Percentiles rank a stretch among this genome's conserved stretches.
These are phyloP conservation scores for Glycine tomentella DNA, from an alignment of 306 rosid species.

Conservation along the genomic window DNA sequence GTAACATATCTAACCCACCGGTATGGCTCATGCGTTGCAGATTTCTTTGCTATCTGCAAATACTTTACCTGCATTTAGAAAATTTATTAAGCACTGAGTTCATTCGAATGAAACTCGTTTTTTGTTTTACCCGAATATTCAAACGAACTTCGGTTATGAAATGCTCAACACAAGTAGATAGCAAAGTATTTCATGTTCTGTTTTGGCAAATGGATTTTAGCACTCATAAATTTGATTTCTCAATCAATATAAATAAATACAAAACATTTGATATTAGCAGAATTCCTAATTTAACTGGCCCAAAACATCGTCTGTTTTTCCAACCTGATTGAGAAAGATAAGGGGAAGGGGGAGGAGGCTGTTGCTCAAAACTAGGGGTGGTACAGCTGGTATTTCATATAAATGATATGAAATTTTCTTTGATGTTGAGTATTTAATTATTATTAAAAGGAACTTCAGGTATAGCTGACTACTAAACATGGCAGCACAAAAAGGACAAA, in stretches of 20 bases:
- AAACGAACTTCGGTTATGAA: conserved; percentile 46
- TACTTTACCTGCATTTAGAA: conserved; percentile 73
- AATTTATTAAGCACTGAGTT: conserved; percentile 28
- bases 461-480: no score
- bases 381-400: no score
- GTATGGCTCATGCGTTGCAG: conserved; percentile 70
- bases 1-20: conserved; percentile 94
- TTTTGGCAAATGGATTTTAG: conserved; percentile 52
- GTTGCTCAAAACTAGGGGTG: no score
- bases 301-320: background rate
- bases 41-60: conserved; percentile 88
- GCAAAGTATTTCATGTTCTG: conserved; percentile 42
- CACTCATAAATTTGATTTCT: conserved; percentile 16
- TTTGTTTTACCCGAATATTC: background rate
- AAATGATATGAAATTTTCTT: no score
- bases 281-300: no score
- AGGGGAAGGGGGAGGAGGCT: no score
- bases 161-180: conserved; percentile 53
- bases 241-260: background rate
- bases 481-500: no score
- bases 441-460: no score
- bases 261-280: no score
- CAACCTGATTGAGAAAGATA: no score
- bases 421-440: no score
- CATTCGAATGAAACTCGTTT: background rate